Percentiles rank a stretch among this genome's conserved stretches.
These are phyloP conservation scores for Ganoderma leucocontextum DNA, from an alignment of 1,284 basidiomycete species.

Conservation along the genomic window DNA sequence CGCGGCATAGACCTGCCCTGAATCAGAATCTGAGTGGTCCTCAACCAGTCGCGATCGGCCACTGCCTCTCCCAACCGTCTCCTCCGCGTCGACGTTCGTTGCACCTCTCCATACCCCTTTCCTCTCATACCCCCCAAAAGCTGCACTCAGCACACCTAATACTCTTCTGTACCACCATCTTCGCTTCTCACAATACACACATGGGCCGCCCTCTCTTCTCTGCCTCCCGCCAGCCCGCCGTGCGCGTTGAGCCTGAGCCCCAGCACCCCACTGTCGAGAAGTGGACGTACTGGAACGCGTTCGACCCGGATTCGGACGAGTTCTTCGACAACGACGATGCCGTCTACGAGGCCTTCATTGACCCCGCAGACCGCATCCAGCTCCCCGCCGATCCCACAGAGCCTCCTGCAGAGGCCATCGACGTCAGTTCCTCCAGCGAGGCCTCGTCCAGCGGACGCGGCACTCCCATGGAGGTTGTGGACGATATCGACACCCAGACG, in stretches of 20 bases:
- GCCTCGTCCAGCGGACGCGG: constrained; percentile 42
- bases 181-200: constrained; percentile 14
- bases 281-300: constrained; percentile 73
- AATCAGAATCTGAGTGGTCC: constrained; percentile 22
- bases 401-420: constrained; percentile 21
- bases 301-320: constrained; percentile 84
- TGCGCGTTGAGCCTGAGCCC: constrained; percentile 59
- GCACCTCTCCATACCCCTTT: constrained; percentile 27
- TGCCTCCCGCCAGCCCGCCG: constrained; percentile 52
- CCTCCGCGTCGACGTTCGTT: constrained; percentile 24
- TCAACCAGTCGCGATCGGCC: constrained; percentile 20
- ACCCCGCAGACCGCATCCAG: constrained; percentile 42
- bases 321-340: constrained; percentile 68
- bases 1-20: constrained; percentile 33
- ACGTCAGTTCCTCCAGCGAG: constrained; percentile 37
- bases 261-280: constrained; percentile 54
- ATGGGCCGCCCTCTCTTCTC: constrained; percentile 81
- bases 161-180: constrained; percentile 35
- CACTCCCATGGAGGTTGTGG: constrained; percentile 47
- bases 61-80: constrained; percentile 4
- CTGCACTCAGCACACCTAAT: constrained; percentile 38
- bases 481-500: constrained; percentile 47
- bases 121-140: constrained; percentile 39
- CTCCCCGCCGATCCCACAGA: constrained; percentile 23
- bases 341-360: constrained; percentile 73